Base-by-base conservation (phyloP, 2,329 filamentous ascomycete species). In the Kalmusia sp. region DNA sequence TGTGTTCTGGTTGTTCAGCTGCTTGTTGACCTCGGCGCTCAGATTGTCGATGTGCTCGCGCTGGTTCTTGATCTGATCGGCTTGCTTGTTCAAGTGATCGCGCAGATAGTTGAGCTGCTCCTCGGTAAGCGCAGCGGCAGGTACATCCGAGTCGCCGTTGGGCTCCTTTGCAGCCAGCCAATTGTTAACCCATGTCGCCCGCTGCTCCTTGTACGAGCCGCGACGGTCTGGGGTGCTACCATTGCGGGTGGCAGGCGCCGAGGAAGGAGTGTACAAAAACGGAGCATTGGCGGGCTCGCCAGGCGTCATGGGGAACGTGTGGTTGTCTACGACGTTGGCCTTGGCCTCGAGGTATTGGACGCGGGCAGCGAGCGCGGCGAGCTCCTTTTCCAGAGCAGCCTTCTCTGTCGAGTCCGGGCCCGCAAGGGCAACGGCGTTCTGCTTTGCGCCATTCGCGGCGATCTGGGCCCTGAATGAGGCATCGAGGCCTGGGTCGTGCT, bases 81-180 rank as follows among this genome's bases (percentile, higher is more conserved):
- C 93, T 79, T 98, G 92, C 73, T 93, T 91, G 71, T 96, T 91
- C 59, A 98, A 89, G 76, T 96, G 92, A 67, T 96, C 92, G 67
- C 90, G 89, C 62, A 97, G 82, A 60, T 91, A 90, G 75, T 89
- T 87, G 65, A 96, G 88, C 73, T 93, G 90, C 77, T 93, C 89
- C 70, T 92, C 89, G 64, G 87, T 91, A 67, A 91, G 84, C 67
- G 79, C 85, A 79, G 76, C 80, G 68, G 72, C 74, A 22, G 75
- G 70, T 65, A 77, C 65, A 64, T 82, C 65, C 60, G 75, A 69
- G 40, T 77, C 75, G 53, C 77, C 77, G 54, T 74, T 76, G 48
- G 81, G 74, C 58, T 84, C 79, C 66, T 80, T 82, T 54, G 83
- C 81, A 35, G 82, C 78, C 55, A 84, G 74, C 74, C 81, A 77